Evolutionary conservation across 2,329 filamentous ascomycete species (phyloP), one percentile per base, ranked within the genome.

Genomic region (Cordyceps pruinosa): DNA sequence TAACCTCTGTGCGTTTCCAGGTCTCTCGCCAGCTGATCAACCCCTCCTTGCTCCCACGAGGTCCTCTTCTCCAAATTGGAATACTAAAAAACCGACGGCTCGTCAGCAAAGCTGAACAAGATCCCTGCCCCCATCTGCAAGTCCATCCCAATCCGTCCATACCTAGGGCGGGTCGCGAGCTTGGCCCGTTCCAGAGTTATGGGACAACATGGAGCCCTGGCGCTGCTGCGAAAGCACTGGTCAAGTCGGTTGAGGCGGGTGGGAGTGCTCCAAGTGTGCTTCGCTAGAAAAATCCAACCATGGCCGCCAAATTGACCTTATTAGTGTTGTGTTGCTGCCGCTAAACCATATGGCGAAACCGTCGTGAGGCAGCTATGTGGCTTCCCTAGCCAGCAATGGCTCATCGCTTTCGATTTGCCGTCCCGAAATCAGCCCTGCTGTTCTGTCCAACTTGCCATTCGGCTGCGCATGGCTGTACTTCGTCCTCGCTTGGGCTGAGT

Each of bases 161-260:
- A 7, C 25, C 26, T 12, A 9, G 19, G 48, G 13, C 19, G 49
- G 37, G 51, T 47, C 51, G 17, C 5, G 7, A 46, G 25, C 37
- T 21, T 32, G 49, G 17, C 37, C 51, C 42, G 44, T 56, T 56
- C 44, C 52, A 56, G 44, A 56, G 52, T 46, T 47, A 56, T 56
- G 52, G 52, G 44, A 48, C 52, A n/a, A 10, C 19, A 52, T 41
- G 49, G 49, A n/a, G 37, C 34, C 17, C 26, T 30, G n/a, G n/a
- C n/a, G n/a, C 7, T 3, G 47, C 47, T 37, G 47, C 32, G 6
- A 47, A 19, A 15, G 44, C n/a, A 21, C n/a, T 15, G 28, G 17
- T 32, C 21, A 23, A 12, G 39, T 25, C 39, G 19, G 21, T 10
- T 5, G 19, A 42, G 25, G 10, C 3, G 9, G 6, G 19, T 19